Evolutionary conservation across 2,329 filamentous ascomycete genomes (phyloP).

Genomic region (Thielaviopsis ethacetica): DNA sequence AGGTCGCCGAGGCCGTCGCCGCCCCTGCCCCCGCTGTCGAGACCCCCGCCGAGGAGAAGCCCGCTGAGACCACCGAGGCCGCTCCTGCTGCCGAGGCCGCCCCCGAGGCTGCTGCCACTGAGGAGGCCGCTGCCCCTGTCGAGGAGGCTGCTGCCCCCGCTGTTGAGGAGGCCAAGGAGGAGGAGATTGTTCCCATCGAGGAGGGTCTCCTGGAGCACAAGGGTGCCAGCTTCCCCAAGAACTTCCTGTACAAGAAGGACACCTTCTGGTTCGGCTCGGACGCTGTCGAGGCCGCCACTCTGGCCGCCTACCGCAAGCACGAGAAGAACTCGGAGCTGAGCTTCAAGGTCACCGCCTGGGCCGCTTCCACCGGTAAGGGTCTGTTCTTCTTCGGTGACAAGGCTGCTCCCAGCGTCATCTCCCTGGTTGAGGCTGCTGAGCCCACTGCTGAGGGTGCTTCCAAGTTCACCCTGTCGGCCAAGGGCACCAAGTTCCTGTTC

Average conservation of each 20-base stretch:
- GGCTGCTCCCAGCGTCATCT: slow-evolving; percentile 63
- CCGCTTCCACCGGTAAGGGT: slow-evolving; percentile 85
- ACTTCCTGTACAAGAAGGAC: slow-evolving; percentile 80
- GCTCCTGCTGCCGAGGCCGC: slow-evolving; percentile 23
- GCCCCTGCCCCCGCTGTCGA: slow-evolving; percentile 28
- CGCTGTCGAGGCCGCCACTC: slow-evolving; percentile 54
- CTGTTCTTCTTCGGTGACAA: slow-evolving; percentile 87
- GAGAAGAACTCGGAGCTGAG: slow-evolving; percentile 67
- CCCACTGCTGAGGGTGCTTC: slow-evolving; percentile 56
- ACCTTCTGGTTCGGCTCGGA: slow-evolving; percentile 78
- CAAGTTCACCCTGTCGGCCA: slow-evolving; percentile 75
- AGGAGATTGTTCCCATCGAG: slow-evolving; percentile 52
- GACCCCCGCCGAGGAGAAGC: slow-evolving; percentile 19
- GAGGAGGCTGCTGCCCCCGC: slow-evolving; percentile 26
- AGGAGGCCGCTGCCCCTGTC: slow-evolving; percentile 21
- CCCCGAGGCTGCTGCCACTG: slow-evolving; percentile 27
- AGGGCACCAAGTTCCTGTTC: slow-evolving; percentile 86
- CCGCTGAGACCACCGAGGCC: slow-evolving; percentile 22
- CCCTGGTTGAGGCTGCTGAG: slow-evolving; percentile 56
- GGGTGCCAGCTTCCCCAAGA: slow-evolving; percentile 71
- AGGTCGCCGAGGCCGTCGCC: slow-evolving; percentile 28
- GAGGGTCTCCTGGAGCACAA: slow-evolving; percentile 85
- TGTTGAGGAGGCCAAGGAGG: slow-evolving; percentile 23
- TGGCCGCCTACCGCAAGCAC: slow-evolving; percentile 63
- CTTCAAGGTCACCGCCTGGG: slow-evolving; percentile 74